Percentiles rank a stretch among this genome's conserved stretches.
Evolutionary conservation across 1,284 basidiomycete genomes (phyloP).

Genomic region (Trametes sp.): DNA sequence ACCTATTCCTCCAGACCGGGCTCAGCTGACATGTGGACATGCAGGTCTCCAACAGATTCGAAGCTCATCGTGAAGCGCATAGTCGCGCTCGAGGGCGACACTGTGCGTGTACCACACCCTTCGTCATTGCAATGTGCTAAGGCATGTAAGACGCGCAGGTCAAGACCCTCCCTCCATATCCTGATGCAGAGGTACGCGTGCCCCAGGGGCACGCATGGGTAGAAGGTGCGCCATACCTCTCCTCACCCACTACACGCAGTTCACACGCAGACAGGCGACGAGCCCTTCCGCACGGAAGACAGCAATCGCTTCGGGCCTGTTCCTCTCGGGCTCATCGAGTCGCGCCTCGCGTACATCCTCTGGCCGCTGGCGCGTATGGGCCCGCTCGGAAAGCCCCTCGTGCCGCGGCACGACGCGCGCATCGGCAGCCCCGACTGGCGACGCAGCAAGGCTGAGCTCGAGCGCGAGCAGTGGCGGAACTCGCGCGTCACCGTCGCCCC

Average conservation of each 20-base stretch:
- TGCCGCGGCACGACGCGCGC: conserved; percentile 35
- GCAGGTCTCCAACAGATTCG: conserved; percentile 67
- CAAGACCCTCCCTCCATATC: conserved; percentile 74
- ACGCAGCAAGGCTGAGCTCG: conserved; percentile 52
- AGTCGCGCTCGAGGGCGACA: conserved; percentile 68
- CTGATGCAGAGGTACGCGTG: conserved; percentile 59
- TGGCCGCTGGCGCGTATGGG: conserved; percentile 71
- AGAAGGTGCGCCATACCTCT: conserved; percentile 57
- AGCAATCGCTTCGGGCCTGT: conserved; percentile 81
- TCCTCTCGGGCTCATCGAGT: conserved; percentile 66
- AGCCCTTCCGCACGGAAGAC: conserved; percentile 70
- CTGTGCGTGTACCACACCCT: conserved; percentile 36
- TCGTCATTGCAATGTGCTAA: not conserved
- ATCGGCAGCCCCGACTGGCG: conserved; percentile 51
- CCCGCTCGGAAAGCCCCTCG: conserved; percentile 41
- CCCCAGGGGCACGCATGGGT: conserved; percentile 76
- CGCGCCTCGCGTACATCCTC: conserved; percentile 63
- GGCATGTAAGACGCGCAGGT: conserved; percentile 42
- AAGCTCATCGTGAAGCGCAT: conserved; percentile 72
- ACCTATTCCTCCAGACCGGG: not conserved
- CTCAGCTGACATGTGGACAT: not conserved
- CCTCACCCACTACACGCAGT: not conserved
- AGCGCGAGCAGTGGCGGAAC: conserved; percentile 53
- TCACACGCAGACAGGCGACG: conserved; percentile 56
- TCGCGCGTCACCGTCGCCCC: conserved; percentile 48